These are phyloP conservation scores for Aspergillus calidoustus DNA, from an alignment of 2,329 filamentous ascomycete genomes.

Conservation along the genomic window DNA sequence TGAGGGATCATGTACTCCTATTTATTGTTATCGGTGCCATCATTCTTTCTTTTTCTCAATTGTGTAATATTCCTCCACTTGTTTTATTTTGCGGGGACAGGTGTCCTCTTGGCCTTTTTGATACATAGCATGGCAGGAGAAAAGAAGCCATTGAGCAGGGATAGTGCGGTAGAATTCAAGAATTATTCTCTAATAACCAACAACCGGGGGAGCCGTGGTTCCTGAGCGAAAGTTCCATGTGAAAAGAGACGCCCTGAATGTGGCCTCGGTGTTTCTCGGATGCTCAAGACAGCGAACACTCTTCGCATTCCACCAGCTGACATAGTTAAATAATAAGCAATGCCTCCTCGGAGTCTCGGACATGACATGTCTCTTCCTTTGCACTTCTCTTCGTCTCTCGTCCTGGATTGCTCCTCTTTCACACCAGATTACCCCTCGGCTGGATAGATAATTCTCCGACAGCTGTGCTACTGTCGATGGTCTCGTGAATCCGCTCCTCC, in stretches of 20 bases:
- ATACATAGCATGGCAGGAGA: constrained; percentile 10
- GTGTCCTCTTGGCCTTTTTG: constrained; percentile 2
- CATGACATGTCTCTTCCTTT: constrained; percentile 7
- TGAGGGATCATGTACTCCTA: constrained; percentile 17
- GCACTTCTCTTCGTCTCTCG: not conserved
- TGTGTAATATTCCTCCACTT: constrained; percentile 22
- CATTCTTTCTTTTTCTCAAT: constrained; percentile 18
- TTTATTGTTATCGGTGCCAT: constrained; percentile 21
- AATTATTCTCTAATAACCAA: not conserved
- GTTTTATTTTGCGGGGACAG: constrained; percentile 4
- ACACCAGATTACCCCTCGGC: not conserved
- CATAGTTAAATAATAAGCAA: constrained; percentile 1
- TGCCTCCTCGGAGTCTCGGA: not conserved
- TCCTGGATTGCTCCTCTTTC: not conserved
- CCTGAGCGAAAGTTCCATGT: constrained; percentile 10
- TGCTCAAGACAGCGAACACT: constrained; percentile 2
- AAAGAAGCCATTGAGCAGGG: constrained; percentile 7
- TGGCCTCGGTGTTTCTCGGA: constrained; percentile 18
- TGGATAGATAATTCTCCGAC: not conserved
- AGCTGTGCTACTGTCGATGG: not conserved
- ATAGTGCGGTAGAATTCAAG: not conserved
- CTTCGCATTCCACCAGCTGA: constrained; percentile 9
- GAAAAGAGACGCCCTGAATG: constrained; percentile 2
- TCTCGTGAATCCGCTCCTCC: constrained; percentile 2
- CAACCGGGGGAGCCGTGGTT: constrained; percentile 6